Evolutionary conservation across 2,329 filamentous ascomycete species (phyloP).

Genomic region (Calonectria leucothoes): DNA sequence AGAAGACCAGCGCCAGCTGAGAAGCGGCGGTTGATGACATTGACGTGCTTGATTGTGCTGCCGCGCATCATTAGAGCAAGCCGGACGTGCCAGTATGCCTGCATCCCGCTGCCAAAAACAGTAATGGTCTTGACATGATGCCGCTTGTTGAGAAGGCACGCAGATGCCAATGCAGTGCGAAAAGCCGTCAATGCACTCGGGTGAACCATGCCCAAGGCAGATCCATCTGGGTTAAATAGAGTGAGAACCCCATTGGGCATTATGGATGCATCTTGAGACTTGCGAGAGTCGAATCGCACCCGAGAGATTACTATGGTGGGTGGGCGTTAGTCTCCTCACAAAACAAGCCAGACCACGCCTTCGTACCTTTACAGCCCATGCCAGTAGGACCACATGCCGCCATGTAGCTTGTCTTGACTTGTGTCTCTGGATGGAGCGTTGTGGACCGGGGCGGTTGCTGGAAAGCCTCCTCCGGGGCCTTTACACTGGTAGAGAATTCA

Average conservation of each 20-base stretch:
- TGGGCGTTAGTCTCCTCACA: background rate
- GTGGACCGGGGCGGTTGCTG: conserved; percentile 67
- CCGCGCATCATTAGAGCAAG: conserved; percentile 81
- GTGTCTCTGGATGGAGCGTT: conserved; percentile 59
- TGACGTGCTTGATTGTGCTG: conserved; percentile 78
- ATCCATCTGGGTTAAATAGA: conserved; percentile 72
- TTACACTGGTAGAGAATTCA: conserved; percentile 70
- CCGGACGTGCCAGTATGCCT: conserved; percentile 95
- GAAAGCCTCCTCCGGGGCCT: conserved; percentile 56
- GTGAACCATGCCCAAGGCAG: conserved; percentile 75
- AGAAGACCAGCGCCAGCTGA: conserved; percentile 65
- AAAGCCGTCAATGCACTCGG: conserved; percentile 83
- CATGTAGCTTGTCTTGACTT: conserved; percentile 78
- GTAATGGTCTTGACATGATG: conserved; percentile 78
- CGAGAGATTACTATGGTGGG: conserved; percentile 71
- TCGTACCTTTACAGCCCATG: conserved; percentile 75
- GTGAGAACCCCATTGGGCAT: conserved; percentile 75
- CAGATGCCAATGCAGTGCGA: conserved; percentile 79
- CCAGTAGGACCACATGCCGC: conserved; percentile 73
- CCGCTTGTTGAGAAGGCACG: conserved; percentile 74
- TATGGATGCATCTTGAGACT: conserved; percentile 48
- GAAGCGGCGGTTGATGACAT: conserved; percentile 84
- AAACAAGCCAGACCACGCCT: too few species aligned
- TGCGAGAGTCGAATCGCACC: conserved; percentile 52
- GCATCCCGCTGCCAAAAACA: conserved; percentile 88